Evolutionary conservation across 2,329 filamentous ascomycete species (phyloP).

Genomic region (Epicoccum sorghinum): DNA sequence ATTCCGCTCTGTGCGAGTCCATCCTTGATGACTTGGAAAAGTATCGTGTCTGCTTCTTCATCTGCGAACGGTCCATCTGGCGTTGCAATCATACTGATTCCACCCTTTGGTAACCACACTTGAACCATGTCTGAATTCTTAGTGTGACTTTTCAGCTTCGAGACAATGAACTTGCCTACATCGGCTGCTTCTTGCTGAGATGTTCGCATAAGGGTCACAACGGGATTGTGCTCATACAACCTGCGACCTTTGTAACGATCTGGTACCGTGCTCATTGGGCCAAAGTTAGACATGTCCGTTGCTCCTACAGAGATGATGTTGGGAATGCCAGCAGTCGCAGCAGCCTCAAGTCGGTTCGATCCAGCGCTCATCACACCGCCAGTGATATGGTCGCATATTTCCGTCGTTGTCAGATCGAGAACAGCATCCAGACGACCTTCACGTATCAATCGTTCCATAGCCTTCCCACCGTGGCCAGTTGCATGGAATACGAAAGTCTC

Average conservation of each 20-base stretch:
- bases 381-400: constrained; percentile 66
- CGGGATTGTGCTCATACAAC: constrained; percentile 69
- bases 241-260: constrained; percentile 58
- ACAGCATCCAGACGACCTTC: constrained; percentile 68
- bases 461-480: constrained; percentile 70
- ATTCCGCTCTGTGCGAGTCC: constrained; percentile 59
- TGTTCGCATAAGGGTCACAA: constrained; percentile 70
- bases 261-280: constrained; percentile 61
- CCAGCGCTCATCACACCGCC: constrained; percentile 70
- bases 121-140: constrained; percentile 53
- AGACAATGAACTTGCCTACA: constrained; percentile 63
- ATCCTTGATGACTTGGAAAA: constrained; percentile 56
- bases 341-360: constrained; percentile 61
- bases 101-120: constrained; percentile 65
- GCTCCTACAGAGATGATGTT: constrained; percentile 58
- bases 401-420: constrained; percentile 74
- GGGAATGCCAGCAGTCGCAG: constrained; percentile 63
- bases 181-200: constrained; percentile 61
- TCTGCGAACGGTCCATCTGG: constrained; percentile 61
- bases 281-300: constrained; percentile 64
- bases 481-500: constrained; percentile 73
- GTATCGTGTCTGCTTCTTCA: constrained; percentile 52
- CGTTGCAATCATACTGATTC: constrained; percentile 66
- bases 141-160: constrained; percentile 56
- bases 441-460: constrained; percentile 69